Base-by-base conservation (phyloP, 2,329 filamentous ascomycete species). In the Fusarium cyanostomum region DNA sequence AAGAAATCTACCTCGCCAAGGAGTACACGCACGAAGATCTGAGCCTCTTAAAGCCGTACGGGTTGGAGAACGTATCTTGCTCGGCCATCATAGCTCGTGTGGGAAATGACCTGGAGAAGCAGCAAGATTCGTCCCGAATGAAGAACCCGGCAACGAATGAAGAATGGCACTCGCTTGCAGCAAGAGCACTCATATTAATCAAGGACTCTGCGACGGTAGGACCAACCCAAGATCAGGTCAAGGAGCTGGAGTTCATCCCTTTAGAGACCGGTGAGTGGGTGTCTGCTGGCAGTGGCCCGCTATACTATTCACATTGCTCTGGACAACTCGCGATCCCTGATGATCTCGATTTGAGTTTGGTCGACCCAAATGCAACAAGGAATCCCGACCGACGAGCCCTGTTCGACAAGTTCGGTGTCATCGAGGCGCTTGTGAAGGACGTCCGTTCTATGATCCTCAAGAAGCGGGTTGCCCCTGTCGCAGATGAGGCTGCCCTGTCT, bases 1-100 rank as follows among this genome's bases (percentile, higher is more conserved):
- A 45, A 15, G 58, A 64, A 31, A 44, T 64, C 2, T 70, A 70
- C 4, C 46, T 70, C 10, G 52, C 68, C 3, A 67, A 61, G 11
- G 52, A 56, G 18, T 70, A 70, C 21, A 8, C 6, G 2, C 31
- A 15, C 1, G 33, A 38, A 0, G 66, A 68, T 8, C 7, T 67
- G 2, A 21, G 35, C 0, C 13, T 57, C 0, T 6, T 69, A 7
- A 27, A 24, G 11, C 38, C 55, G 0, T 69, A 69, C 9, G 66
- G 66, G 1, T 8, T 70, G 1, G 7, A 37, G 3, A 30, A 11
- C 5, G 8, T 62, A 4, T 50, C 30, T 1, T 27, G 31, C 3
- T 8, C 10, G 0, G 57, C 55, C 1, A 39, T 56, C 1, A 46
- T 70, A 1, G 7, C 15, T 3, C 65, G 55, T 0, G 43, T 68